Evolutionary conservation across 495 filamentous ascomycete species (phyloP).

Genomic region (Penicillium fimorum): DNA sequence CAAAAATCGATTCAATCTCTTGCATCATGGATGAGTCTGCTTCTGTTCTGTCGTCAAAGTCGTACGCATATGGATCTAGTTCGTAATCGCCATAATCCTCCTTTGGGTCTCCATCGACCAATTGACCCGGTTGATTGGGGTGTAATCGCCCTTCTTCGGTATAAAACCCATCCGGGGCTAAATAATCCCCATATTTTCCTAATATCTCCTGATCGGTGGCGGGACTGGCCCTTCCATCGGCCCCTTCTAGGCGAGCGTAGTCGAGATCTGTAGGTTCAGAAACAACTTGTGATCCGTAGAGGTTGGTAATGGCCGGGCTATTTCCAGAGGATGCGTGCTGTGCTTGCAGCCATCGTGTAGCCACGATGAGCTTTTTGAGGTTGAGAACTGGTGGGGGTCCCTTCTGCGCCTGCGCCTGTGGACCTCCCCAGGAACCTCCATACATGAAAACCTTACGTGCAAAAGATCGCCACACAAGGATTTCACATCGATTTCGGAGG

Average conservation of each 20-base stretch:
- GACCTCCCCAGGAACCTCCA: slow-evolving; percentile 52
- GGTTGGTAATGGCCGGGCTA: slow-evolving; percentile 12
- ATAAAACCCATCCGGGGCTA: slow-evolving; percentile 37
- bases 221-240: slow-evolving; percentile 3
- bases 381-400: slow-evolving; percentile 46
- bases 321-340: slow-evolving; percentile 22
- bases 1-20: slow-evolving; percentile 75
- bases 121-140: slow-evolving; percentile 23
- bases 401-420: slow-evolving; percentile 35
- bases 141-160: slow-evolving; percentile 34
- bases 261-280: slow-evolving; percentile 33
- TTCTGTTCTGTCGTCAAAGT: slow-evolving; percentile 8
- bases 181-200: slow-evolving; percentile 38
- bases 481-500: slow-evolving; percentile 69
- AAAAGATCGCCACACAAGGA: slow-evolving; percentile 82
- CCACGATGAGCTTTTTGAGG: slow-evolving; percentile 40
- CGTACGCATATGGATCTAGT: slow-evolving; percentile 37
- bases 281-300: slow-evolving; percentile 36
- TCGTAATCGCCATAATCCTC: slow-evolving; percentile 47
- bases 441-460: slow-evolving; percentile 73
- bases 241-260: slow-evolving; percentile 25
- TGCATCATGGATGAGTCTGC: slow-evolving; percentile 49
- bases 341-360: slow-evolving; percentile 41
- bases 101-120: slow-evolving; percentile 44
- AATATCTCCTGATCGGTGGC: slow-evolving; percentile 21